Evolutionary conservation across 108 stramenopile genomes (phyloP).

Genomic region (Licmophora abbreviata): DNA sequence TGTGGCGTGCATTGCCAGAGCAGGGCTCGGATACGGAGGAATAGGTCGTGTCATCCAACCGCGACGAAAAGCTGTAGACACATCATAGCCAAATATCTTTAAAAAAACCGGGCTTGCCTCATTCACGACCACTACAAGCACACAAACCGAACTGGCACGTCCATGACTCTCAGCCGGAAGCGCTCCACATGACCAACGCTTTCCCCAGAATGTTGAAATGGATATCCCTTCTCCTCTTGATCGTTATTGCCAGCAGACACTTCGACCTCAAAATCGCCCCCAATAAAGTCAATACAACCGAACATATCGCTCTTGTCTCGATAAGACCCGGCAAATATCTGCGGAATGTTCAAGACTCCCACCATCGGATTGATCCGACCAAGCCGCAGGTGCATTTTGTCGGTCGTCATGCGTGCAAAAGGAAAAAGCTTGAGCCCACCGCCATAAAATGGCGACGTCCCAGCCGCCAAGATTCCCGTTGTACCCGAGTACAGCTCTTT

Average conservation of each 20-base stretch:
- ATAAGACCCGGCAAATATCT: constrained; percentile 56
- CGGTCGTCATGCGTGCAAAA: constrained; percentile 43
- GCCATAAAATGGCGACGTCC: constrained; percentile 62
- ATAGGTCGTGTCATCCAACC: too few relatives aligned
- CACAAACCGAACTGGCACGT: constrained; percentile 49
- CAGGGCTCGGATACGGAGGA: too few relatives aligned
- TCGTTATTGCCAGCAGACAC: constrained; percentile 10
- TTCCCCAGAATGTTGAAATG: constrained; percentile 73
- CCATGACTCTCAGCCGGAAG: constrained; percentile 36
- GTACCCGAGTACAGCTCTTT: constrained; percentile 36
- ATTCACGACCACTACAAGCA: constrained; percentile 43
- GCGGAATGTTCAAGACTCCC: constrained; percentile 47
- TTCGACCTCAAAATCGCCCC: constrained; percentile 47
- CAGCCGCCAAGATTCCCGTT: constrained; percentile 52
- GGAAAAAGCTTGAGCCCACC: constrained; percentile 63
- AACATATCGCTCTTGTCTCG: constrained; percentile 39
- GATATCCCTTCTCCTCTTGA: constrained; percentile 27
- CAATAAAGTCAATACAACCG: constrained; percentile 64
- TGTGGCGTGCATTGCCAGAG: too few relatives aligned
- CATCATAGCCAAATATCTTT: too few relatives aligned
- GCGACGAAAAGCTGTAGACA: too few relatives aligned
- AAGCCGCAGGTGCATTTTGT: constrained; percentile 43
- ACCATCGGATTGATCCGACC: constrained; percentile 53
- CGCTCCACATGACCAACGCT: constrained; percentile 32
- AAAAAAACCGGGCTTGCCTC: too few relatives aligned